Evolutionary conservation across 2,329 filamentous ascomycete genomes (phyloP), one percentile per base, ranked within the genome.

Genomic region (Aspergillus neoniger): DNA sequence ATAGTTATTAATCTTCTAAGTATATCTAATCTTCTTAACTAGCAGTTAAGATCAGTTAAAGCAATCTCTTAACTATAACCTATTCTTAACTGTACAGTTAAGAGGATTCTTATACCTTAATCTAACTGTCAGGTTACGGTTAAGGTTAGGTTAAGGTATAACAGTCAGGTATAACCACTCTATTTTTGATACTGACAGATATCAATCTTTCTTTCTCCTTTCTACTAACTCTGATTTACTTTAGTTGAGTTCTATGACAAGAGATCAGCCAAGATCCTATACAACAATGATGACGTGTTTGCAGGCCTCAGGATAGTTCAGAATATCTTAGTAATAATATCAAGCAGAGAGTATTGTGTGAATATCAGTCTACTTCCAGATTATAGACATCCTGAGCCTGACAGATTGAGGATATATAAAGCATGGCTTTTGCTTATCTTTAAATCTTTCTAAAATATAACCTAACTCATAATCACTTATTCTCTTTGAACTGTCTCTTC

Each of bases 231-330:
- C 23, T 15, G 28, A 5, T 38, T 14, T 28, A 25, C 32, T 23
- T 28, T 9, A 25, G 17, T 9, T 32, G 50, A 32, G 47, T n/a
- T 30, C 25, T 49, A 32, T n/a, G 4, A 14, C 17, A 10, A 53
- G 25, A 15, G 30, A 17, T 19, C 30, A 38, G 38, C 41, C 28
- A 36, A 48, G 25, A 55, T 49, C 14, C 28, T 30, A 36, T 41
- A 59, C 57, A 50, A 55, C 25, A 49, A 23, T 39, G 39, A 55
- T 55, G 50, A 59, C 57, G 57, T 44, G 39, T 47, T 57, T 28
- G 25, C 6, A 12, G 28, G 23, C 30, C 50, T 38, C 14, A 12
- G 39, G 30, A 36, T 19, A 17, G 14, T 17, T 17, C 19, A 7
- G 5, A 17, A 3, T n/a, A 7, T 8, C 14, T 8, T 8, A 50